Base-by-base conservation (phyloP, 176 grass and related monocot genomes). In the Lolium rigidum region DNA sequence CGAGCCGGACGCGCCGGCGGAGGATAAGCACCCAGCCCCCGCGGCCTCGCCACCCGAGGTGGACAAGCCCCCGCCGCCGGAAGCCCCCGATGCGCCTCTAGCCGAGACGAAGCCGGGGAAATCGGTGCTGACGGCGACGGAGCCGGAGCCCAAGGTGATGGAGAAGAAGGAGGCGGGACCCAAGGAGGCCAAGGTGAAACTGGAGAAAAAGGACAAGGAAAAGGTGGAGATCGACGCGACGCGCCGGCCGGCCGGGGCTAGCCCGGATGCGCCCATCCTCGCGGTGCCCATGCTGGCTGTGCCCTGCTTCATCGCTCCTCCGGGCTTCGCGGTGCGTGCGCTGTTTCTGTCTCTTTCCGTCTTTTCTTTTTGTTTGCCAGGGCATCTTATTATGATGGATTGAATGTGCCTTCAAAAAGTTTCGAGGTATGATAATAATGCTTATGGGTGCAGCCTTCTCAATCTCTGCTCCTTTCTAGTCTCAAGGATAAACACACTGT, bases 301-400 rank as follows among this genome's bases (percentile, higher is more conserved):
- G 65, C 91, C 90, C 1, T 91, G 88, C 75, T 92, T 95, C 82
- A 73, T 94, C 21, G 80, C 90, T 49, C 64, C 92, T 44, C 87
- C 88, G 7, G 87, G 88, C 3, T 97, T 99, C 47, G 24, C 83
- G 87, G 97, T 99, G 75, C 70, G 97, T 94, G 78, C 41, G 76
- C 31, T 7, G 58, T 46, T 85, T 54, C 67, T 78, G 11, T 83
- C 58, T 6, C 2, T 4, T 4, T 41, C 39, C 6, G 39, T 41
- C 41, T 43, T 43, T 43, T 43, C 6, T 2, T 35, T 35, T 65
- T 38, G 56, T 50, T 38, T 25, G 13, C 35, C 22, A 44, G 37
- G 43, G 25, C 76, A 60, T 35, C 31, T 35, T 35, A 35, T 86
- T 83, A 14, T 59, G 50, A 67, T 17, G 57, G 21, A 75, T 73